Percentiles rank a stretch among this genome's conserved stretches.
Conservation (phyloP, 176 grass and related monocot species). For the Musa acuminata region DNA sequence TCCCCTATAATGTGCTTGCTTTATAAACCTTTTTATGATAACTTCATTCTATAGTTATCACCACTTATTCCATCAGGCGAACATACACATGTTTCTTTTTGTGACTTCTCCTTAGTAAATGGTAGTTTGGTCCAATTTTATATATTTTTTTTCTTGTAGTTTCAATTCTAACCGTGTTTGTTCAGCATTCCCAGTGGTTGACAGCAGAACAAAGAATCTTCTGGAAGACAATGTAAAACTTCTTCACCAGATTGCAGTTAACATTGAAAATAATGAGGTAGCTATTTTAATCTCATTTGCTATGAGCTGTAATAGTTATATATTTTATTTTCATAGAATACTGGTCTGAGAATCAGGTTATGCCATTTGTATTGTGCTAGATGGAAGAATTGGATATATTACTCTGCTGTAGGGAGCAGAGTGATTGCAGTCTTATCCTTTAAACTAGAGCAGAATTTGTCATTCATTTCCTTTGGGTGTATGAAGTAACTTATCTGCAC, state of each 20-base stretch:
- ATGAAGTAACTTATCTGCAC: neutral
- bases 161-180: neutral
- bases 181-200: conserved; percentile 40
- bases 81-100: no score
- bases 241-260: conserved; percentile 60
- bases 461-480: neutral
- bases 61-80: no score
- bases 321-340: no score
- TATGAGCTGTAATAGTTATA: neutral
- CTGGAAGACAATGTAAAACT: conserved; percentile 59
- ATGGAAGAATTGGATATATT: neutral
- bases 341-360: neutral
- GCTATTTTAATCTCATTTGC: conserved; percentile 11
- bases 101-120: no score
- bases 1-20: no score
- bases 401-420: neutral
- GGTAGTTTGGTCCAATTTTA: neutral
- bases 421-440: neutral
- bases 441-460: neutral
- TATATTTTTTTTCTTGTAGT: neutral
- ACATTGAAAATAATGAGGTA: conserved; percentile 66
- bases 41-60: no score
- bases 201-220: conserved; percentile 31
- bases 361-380: neutral
- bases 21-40: no score